Base-by-base conservation (phyloP, 139 green algal genomes). In the Haematococcus sp. region DNA sequence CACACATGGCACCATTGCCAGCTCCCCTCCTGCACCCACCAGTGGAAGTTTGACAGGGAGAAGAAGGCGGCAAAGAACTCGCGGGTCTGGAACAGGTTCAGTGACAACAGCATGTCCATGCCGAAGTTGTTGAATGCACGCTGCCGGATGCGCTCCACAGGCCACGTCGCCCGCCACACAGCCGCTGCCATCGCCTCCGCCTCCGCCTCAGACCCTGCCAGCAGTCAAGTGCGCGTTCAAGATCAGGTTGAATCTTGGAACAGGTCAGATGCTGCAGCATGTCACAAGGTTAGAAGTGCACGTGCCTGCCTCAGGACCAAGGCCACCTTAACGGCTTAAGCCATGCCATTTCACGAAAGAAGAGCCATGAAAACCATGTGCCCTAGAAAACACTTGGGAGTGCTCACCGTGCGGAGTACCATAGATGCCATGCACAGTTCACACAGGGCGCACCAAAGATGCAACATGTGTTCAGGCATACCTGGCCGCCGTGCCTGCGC, bases 1-100 rank as follows among this genome's bases (percentile, higher is more conserved):
- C 7, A 11, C 11, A 19, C 7, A 49, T 7, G 40, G 40, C n/a
- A n/a, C n/a, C n/a, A n/a, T n/a, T n/a, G n/a, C n/a, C n/a, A n/a
- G n/a, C n/a, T n/a, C n/a, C n/a, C n/a, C n/a, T n/a, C n/a, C n/a
- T n/a, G 20, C 35, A 34, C 66, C 2, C 66, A 73, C 73, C 95
- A 99, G 78, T 97, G 84, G 79, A 88, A 93, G 76, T 92, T 83
- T 17, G 81, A 89, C 1, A 99, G 85, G 25, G 80, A 81, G 86
- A 99, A 99, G 81, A 99, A 99, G 27, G 95, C 93, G 30, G 83
- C 67, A 78, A 99, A 99, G 79, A 99, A 99, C 30, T 95, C 75
- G 3, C 95, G 86, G 15, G 90, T 98, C 63, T 94, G 31, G 1
- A 65, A 31, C 70, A 97, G 75, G 81, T 97, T 78, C 20, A 97